Conservation (phyloP, 495 filamentous ascomycete genomes). For the Hypoxylon fuscum region DNA sequence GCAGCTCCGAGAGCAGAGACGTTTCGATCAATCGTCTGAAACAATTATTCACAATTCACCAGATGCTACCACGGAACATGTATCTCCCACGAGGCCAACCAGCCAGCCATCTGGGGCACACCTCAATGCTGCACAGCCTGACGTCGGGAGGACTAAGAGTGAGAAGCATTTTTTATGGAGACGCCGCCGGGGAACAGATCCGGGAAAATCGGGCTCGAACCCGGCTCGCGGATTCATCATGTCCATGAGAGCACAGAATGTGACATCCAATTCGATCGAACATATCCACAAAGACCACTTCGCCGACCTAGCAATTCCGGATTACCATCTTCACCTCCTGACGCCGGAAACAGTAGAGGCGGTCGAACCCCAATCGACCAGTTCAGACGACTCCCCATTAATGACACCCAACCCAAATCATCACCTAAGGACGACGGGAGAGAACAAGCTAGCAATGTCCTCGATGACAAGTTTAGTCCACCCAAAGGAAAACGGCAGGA, state of each 20-base stretch:
- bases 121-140: constrained; percentile 2
- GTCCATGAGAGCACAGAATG: constrained; percentile 21
- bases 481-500: constrained; percentile 5
- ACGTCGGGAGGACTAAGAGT: constrained; percentile 22
- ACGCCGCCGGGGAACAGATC: constrained; percentile 37
- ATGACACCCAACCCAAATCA: constrained; percentile 23
- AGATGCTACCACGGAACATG: constrained; percentile 1
- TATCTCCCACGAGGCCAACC: constrained; percentile 10
- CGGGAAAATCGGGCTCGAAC: constrained; percentile 21
- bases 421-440: constrained; percentile 1
- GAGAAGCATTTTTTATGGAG: constrained; percentile 47
- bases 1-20: constrained; percentile 5
- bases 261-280: constrained; percentile 18
- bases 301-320: constrained; percentile 37
- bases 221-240: constrained; percentile 13
- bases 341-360: constrained; percentile 22
- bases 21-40: constrained; percentile 29
- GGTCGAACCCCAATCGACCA: constrained; percentile 21
- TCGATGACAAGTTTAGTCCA: constrained; percentile 27
- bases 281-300: constrained; percentile 33
- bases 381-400: constrained; percentile 23
- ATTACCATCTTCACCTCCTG: constrained; percentile 39
- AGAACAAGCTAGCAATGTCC: constrained; percentile 16
- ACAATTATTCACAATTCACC: constrained; percentile 39
- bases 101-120: constrained; percentile 14